Evolutionary conservation across 2,329 filamentous ascomycete genomes (phyloP), one percentile per base, ranked within the genome.

Genomic region (Calonectria hawksworthii): DNA sequence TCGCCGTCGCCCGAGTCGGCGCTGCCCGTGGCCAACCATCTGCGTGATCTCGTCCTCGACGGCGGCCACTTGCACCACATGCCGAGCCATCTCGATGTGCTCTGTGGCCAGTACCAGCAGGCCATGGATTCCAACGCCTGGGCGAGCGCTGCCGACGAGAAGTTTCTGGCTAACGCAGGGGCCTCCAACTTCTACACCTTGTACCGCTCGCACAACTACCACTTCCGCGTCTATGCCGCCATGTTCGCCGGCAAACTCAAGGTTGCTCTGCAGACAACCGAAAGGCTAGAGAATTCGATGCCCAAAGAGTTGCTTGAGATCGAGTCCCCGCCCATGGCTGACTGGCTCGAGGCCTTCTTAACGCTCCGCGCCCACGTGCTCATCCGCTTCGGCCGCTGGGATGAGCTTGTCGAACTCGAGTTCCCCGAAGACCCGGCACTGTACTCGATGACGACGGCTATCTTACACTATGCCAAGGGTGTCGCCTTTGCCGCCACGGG

Each of bases 371-470:
- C 93, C 9, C 94, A 96, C 82, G 92, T 92, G 1, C 87, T 94
- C n/a, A 88, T 96, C 47, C 91, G 94, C 0, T 96, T 96, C 78
- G 94, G 94, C 0, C 86, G 86, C 26, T 96, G 94, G 94, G 80
- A 91, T 0, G 92, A 95, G 1, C 87, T 96, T 34, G 83, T 94
- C 16, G 84, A 86, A 1, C 83, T 94, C 0, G 73, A 84, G 0
- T 74, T 94, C 0, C 94, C 93, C 0, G 70, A 82, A 0, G 93
- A 96, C 76, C 77, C 81, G 21, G 82, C 86, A 0, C 87, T 96
- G 0, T 95, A 94, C 84, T 93, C 91, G 78, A 89, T 92, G 3
- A 95, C 93, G 0, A 93, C 91, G 0, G 93, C 94, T 1, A 91
- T 94, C 84, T 85, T 88, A 0, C 89, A 93, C 79, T 96, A 96